A percentile compares a stretch with the other conserved stretches of the same genome.
Evolutionary conservation across 805 yeast genomes (phyloP).

Genomic region (Lachancea quebecensis): DNA sequence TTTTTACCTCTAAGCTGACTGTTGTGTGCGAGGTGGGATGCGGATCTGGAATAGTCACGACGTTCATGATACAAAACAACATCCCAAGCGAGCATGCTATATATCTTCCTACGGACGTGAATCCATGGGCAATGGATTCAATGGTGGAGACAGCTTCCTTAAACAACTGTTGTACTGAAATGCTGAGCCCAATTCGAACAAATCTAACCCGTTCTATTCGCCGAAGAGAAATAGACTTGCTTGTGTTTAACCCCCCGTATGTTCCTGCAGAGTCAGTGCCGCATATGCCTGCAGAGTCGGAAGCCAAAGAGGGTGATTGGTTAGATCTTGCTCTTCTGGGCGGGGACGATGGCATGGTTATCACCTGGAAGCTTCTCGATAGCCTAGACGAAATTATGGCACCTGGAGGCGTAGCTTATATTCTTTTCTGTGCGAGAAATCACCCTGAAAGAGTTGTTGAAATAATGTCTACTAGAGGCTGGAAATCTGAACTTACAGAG

Average conservation of each 20-base stretch:
- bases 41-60: conserved; percentile 84
- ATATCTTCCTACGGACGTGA: conserved; percentile 70
- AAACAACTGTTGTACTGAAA: conserved; percentile 24
- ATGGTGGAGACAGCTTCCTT: conserved; percentile 39
- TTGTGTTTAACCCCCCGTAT: conserved; percentile 93
- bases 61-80: conserved; percentile 56
- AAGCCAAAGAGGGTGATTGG: conserved; percentile 42
- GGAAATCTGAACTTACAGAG: conserved; percentile 49
- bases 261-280: conserved; percentile 87
- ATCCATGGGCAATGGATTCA: conserved; percentile 64
- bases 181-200: conserved; percentile 48
- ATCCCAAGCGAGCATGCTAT: conserved; percentile 38
- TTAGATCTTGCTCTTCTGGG: conserved; percentile 86
- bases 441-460: conserved; percentile 57
- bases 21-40: conserved; percentile 79
- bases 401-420: conserved; percentile 67
- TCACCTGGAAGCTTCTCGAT: conserved; percentile 60
- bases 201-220: conserved; percentile 49
- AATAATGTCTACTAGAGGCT: conserved; percentile 41
- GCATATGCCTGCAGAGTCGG: conserved; percentile 35
- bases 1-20: conserved; percentile 35
- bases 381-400: conserved; percentile 47
- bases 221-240: conserved; percentile 48
- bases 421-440: conserved; percentile 87
- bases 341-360: conserved; percentile 84